Evolutionary conservation across 805 yeast genomes (phyloP), one percentile per base, ranked within the genome.

Genomic region (Metschnikowia aberdeeniae): DNA sequence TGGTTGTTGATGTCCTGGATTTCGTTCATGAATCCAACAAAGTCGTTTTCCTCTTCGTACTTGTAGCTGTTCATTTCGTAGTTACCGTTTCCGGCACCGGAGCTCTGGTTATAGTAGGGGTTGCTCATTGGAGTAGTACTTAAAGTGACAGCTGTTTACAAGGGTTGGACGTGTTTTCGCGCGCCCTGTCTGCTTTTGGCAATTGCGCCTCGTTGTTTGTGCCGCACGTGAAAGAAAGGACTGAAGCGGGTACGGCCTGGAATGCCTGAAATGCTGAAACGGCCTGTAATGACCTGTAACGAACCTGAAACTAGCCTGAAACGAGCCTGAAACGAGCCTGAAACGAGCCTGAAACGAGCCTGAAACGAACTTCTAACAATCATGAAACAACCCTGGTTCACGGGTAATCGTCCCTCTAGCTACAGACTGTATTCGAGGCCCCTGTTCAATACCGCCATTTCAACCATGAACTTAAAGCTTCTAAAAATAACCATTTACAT

Each of bases 1-100:
- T 80, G 80, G 50, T 75, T 76, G 67, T 86, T 84, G 63, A 88
- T 78, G 51, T 73, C 74, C 59, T 82, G 80, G 40, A 54, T 44
- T 57, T 80, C 81, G 51, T 77, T 74, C 78, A 86, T 86, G 61
- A 85, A 87, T 42, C 70, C 73, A 44, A 81, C 79, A 61, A 81
- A 79, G 55, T 80, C 84, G 50, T 68, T 70, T 40, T 65, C 72
- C 51, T 71, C 78, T 37, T 63, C 55, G 48, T 52, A 52, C 46
- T 52, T 53, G 47, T 34, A 44, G 35, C 43, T 36, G 39, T 44
- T 37, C 56, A 54, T 45, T 38, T 54, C 56, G 46, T 53, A 53
- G 42, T 42, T 30, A 32, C 35, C 42, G 34, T 19, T 31, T 26
- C 30, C 22, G 35, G 20, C 42, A 11, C 46, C 42, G 14, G 37